Evolutionary conservation across 2,329 filamentous ascomycete species (phyloP), one percentile per base, ranked within the genome.

Genomic region (Alternaria rosae): DNA sequence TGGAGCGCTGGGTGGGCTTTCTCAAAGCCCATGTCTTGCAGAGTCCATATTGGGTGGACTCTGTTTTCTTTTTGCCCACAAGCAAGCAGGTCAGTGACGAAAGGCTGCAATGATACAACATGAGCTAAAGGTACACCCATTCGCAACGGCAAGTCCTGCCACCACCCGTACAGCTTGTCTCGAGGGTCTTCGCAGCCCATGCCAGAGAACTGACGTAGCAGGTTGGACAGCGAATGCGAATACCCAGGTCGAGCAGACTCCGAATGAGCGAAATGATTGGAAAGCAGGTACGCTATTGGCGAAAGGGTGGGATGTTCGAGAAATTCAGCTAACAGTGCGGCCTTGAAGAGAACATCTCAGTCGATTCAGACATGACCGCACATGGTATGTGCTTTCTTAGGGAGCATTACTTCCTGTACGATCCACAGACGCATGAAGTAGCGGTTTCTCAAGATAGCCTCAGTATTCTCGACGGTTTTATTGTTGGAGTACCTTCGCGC

Each of bases 341-440:
- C 28, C 21, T 35, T 32, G 25, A 32, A 20, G 11, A 50, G 41
- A 10, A 11, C 17, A 45, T 35, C 17, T 50, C 54, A 65, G 6
- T 30, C 7, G 6, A 62, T 25, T 43, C 30, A 56, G 35, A 28
- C 42, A 15, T 47, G 12, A 25, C 54, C 62, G 17, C 50, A 62
- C 3, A 54, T 7, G 32, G 59, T 45, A 11, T 43, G 48, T 15
- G 50, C 42, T 12, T 54, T 17, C n/a, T 11, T 13, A 4, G 59
- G 50, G 13, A 62, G 35, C 7, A 54, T 10, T 10, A 56, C 25
- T 30, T 62, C 55, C 35, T 65, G 55, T 21, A 65, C 45, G 26
- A 62, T 62, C 59, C 62, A 65, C 3, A 59, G 28, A 25, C 59
- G 48, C 6, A 17, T 52, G 43, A 62, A 65, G 26, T 62, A 62